Evolutionary conservation across 116 monocot species (phyloP).

Genomic region (Papilionanthe hybrid): DNA sequence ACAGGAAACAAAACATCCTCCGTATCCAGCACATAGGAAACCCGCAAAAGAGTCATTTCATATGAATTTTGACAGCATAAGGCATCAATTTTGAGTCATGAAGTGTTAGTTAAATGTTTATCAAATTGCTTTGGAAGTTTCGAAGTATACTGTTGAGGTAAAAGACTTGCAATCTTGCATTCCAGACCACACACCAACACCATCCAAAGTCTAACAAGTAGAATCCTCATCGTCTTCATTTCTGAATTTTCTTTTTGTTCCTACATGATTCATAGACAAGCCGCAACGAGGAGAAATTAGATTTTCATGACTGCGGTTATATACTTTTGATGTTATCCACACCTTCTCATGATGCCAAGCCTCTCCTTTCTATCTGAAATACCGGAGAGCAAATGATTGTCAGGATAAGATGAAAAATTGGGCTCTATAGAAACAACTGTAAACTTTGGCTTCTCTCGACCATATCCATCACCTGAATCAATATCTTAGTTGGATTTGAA

Average conservation of each 20-base stretch:
- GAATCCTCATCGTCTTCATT: slow-evolving; percentile 25
- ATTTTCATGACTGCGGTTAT: slow-evolving; percentile 2
- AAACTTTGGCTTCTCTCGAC: no score
- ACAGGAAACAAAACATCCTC: slow-evolving; percentile 62
- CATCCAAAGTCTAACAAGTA: slow-evolving; percentile 21
- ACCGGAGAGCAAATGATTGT: no score
- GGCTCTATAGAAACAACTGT: no score
- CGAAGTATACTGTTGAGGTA: slow-evolving; percentile 56
- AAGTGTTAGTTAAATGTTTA: neutral
- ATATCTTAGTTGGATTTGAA: no score
- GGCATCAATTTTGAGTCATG: no score
- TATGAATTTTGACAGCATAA: no score
- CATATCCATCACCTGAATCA: no score
- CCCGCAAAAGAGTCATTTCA: slow-evolving; percentile 20
- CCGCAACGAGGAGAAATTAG: neutral
- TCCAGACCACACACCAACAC: slow-evolving; percentile 68
- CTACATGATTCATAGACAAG: slow-evolving; percentile 21
- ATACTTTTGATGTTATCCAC: neutral
- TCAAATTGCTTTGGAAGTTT: neutral
- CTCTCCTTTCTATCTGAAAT: no score
- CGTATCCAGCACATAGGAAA: slow-evolving; percentile 79
- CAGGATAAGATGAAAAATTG: no score
- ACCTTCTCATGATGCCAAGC: no score
- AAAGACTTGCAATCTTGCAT: slow-evolving; percentile 71
- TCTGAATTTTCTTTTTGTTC: slow-evolving; percentile 55